Evolutionary conservation across 495 filamentous ascomycete genomes (phyloP), one percentile per base, ranked within the genome.

Genomic region (Usnea hakonensis): DNA sequence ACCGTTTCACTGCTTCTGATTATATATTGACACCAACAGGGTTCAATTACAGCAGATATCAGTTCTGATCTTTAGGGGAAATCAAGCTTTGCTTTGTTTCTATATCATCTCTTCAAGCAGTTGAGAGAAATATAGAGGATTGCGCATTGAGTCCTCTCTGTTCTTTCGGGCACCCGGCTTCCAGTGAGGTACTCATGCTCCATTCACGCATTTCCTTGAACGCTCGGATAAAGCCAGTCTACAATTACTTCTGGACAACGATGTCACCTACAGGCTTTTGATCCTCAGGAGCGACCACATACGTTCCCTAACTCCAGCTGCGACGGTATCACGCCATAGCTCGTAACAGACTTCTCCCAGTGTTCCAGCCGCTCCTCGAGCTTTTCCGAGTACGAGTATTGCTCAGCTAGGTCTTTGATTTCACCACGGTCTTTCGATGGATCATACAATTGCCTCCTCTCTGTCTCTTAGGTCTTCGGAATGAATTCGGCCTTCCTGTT

Each of bases 401-500:
- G 23, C 10, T 26, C 32, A 0, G 5, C 32, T 6, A 56, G 53
- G 21, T 21, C 53, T 26, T 37, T 32, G 5, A 56, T 37, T 9
- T 56, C 33, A 56, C 53, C 33, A 37, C 14, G 32, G 21, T 56
- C 75, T 9, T 73, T 67, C 9, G 57, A 67, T 17, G 78, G 70
- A 61, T 81, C 78, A 50, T 77, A 80, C 28, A 81, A 64, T 65
- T 82, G 76, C 79, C 77, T 79, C 10, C 68, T 66, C 64, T 79
- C 76, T 0, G 77, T 76, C 5, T 77, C 78, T 67, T 78, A 76
- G 2, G 78, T 76, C 53, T 76, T 76, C 38, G 78, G 78, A 30
- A 80, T 78, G 58, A 77, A 79, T 26, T 77, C 75, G 41, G 76
- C 77, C 67, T 79, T 81, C 75, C 77, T 79, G 63, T 79, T 75